These are phyloP conservation scores for Daldinia eschscholtzii DNA, from an alignment of 2,329 filamentous ascomycete species.

Conservation along the genomic window DNA sequence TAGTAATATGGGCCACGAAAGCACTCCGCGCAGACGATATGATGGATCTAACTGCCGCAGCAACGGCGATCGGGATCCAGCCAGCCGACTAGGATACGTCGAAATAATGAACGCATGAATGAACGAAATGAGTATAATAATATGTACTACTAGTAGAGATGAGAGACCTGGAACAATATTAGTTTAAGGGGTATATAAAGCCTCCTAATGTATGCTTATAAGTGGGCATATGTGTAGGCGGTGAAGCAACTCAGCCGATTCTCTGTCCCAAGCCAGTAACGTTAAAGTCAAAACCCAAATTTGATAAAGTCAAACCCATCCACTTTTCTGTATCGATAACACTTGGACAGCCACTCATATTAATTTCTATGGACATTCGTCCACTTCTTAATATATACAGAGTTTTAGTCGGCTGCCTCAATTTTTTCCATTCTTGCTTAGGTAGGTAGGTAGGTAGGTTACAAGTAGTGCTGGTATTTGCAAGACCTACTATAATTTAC, in stretches of 20 bases:
- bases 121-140: conserved; percentile 20
- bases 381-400: no score
- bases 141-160: neutral
- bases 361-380: no score
- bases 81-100: neutral
- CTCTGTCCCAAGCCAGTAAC: neutral
- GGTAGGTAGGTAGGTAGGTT: no score
- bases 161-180: neutral
- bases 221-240: conserved; percentile 4
- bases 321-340: no score
- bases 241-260: conserved; percentile 10
- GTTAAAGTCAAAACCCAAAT: no score
- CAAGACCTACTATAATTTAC: no score
- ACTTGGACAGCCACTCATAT: no score
- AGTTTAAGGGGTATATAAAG: conserved; percentile 7
- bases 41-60: conserved; percentile 66
- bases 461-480: no score
- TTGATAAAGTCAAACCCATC: no score
- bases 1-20: conserved; percentile 65
- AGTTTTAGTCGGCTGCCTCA: no score
- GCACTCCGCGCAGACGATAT: conserved; percentile 63
- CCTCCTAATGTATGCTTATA: neutral
- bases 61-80: conserved; percentile 48
- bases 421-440: no score
- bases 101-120: conserved; percentile 24